Percentiles rank a stretch among this genome's conserved stretches.
phyloP scores from a whole-genome alignment of 768 basidiomycete species.

The Rossbeevera mucosa region DNA sequence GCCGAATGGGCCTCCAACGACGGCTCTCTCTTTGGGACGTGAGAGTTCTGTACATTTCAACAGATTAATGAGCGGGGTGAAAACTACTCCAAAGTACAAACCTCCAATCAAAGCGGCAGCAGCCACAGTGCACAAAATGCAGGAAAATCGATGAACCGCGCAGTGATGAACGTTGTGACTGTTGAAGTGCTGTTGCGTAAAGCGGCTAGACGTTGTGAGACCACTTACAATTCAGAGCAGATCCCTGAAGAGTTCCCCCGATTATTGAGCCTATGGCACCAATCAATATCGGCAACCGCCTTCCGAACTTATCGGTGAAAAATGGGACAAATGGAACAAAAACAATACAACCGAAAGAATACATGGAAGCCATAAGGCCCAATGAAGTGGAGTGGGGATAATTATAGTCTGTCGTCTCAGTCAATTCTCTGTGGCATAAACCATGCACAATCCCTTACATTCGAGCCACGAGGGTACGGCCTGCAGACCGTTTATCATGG shows the following conservation, averaged over 20 bases:
- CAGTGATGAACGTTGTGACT: not conserved
- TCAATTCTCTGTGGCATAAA: not conserved
- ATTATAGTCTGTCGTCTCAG: not conserved
- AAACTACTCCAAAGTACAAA: not conserved
- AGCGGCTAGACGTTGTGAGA: not conserved
- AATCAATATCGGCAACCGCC: not conserved
- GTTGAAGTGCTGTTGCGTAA: not conserved
- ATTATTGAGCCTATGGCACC: not conserved
- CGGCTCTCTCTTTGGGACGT: not conserved
- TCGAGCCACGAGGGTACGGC: not conserved
- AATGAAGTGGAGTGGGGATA: not conserved
- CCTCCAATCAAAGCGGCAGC: not conserved
- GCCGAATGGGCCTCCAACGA: not conserved
- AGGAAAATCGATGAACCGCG: not conserved
- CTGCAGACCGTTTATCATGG: not conserved
- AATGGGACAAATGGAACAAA: not conserved
- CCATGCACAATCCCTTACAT: not conserved
- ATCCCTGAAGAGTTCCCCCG: not conserved
- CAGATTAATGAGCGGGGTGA: not conserved
- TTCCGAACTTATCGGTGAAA: not conserved
- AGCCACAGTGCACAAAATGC: not conserved
- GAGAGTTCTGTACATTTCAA: not conserved
- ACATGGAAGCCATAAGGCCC: not conserved
- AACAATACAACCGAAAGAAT: not conserved
- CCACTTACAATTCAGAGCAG: not conserved